Evolutionary conservation across 202 grass and related monocot genomes (phyloP).

Genomic region (Alloteropsis angusta): DNA sequence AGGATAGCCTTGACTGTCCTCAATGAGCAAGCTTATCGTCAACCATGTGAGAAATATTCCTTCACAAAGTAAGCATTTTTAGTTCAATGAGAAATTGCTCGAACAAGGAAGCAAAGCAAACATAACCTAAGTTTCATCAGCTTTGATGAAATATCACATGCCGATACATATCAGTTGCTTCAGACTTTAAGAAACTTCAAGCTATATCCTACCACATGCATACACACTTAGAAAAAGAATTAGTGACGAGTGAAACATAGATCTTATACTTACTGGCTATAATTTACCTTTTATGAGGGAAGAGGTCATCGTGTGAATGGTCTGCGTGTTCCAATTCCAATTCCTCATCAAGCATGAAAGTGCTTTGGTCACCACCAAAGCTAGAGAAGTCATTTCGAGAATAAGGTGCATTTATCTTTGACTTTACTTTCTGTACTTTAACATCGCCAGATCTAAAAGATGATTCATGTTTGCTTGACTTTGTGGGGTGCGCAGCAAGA

Average conservation of each 20-base stretch:
- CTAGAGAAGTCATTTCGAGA: constrained; percentile 33
- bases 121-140: not conserved
- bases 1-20: not conserved
- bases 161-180: not conserved
- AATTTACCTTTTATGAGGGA: constrained; percentile 64
- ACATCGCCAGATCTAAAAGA: constrained; percentile 27
- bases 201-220: not conserved
- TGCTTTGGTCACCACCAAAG: constrained; percentile 71
- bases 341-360: constrained; percentile 99
- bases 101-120: not conserved
- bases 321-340: constrained; percentile 68
- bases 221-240: not conserved
- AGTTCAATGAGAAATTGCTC: not conserved
- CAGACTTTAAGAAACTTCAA: not conserved
- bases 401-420: constrained; percentile 25
- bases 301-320: constrained; percentile 34
- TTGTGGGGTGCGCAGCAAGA: constrained; percentile 10
- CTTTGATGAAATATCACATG: not conserved
- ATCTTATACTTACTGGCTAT: constrained; percentile 16
- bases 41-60: not conserved
- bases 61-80: not conserved
- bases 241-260: not conserved
- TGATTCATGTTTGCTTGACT: constrained; percentile 24
- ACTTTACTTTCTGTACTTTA: constrained; percentile 40
- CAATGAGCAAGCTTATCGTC: not conserved